Conservation (phyloP, 2,329 filamentous ascomycete genomes). For the Colletotrichum destructivum region DNA sequence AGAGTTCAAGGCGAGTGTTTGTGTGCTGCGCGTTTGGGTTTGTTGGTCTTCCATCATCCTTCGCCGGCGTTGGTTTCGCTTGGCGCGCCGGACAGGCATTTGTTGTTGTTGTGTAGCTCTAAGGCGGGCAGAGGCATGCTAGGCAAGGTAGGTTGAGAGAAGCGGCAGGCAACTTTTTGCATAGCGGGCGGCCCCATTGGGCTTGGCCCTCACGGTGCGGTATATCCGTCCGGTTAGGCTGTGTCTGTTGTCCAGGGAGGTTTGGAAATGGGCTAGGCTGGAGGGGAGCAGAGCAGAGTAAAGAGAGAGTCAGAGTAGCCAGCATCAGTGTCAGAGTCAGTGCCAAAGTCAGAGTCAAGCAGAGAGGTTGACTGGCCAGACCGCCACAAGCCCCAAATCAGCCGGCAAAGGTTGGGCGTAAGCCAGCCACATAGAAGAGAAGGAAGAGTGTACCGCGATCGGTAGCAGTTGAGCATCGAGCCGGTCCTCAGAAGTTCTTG, state of each 20-base stretch:
- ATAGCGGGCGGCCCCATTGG: slow-evolving; percentile 11
- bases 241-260: slow-evolving; percentile 18
- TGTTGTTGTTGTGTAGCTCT: too few relatives aligned
- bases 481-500: background rate
- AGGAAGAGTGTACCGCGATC: background rate
- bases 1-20: background rate
- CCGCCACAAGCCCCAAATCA: background rate
- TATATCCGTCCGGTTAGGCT: background rate
- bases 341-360: too few relatives aligned
- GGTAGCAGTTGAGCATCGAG: background rate
- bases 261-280: background rate
- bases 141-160: slow-evolving; percentile 12
- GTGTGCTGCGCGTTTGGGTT: background rate
- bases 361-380: slow-evolving; percentile 1
- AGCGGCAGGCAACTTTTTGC: slow-evolving; percentile 2
- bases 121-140: background rate
- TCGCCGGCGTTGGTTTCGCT: slow-evolving; percentile 24
- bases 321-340: background rate
- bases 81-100: slow-evolving; percentile 20
- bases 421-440: background rate
- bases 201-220: slow-evolving; percentile 19
- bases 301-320: too few relatives aligned
- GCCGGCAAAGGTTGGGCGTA: background rate
- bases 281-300: too few relatives aligned
- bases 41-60: background rate